phyloP scores from a whole-genome alignment of 1,284 basidiomycete genomes.

The Ustilago hordei region DNA sequence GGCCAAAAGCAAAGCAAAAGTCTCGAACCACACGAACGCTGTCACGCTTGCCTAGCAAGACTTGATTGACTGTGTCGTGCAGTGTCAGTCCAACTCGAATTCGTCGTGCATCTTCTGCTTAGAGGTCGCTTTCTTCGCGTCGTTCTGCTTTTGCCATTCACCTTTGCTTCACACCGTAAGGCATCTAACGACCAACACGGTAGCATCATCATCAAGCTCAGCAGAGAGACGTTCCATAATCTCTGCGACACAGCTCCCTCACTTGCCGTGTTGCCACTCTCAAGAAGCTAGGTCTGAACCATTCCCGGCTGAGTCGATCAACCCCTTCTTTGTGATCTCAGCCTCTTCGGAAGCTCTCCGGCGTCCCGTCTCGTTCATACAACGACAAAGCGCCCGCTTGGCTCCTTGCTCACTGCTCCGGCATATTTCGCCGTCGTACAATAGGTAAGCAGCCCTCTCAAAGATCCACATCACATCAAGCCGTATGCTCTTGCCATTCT shows the following conservation, averaged over 20 bases:
- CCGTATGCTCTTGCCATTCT: conserved; percentile 6
- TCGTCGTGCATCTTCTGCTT: conserved; percentile 23
- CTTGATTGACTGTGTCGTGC: neutral
- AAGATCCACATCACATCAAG: neutral
- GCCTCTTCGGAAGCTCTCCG: neutral
- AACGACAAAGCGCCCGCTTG: neutral
- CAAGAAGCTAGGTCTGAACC: neutral
- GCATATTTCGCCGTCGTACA: neutral
- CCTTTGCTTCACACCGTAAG: neutral
- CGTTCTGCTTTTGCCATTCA: neutral
- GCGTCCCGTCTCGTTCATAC: neutral
- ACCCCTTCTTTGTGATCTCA: neutral
- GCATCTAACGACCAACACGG: neutral
- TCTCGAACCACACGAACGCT: conserved; percentile 26
- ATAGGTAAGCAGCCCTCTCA: neutral
- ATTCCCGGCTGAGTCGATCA: neutral
- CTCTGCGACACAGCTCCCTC: neutral
- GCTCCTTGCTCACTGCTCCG: neutral
- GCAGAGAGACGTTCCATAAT: neutral
- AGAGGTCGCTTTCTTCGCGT: conserved; percentile 19
- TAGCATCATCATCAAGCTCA: neutral
- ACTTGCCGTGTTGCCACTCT: neutral
- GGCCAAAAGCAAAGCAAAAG: neutral
- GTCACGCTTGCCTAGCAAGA: conserved; percentile 4
- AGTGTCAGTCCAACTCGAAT: conserved; percentile 6